These are phyloP conservation scores for Phytophthora boehmeriae DNA, from an alignment of 352 stramenopile genomes.

Conservation along the genomic window DNA sequence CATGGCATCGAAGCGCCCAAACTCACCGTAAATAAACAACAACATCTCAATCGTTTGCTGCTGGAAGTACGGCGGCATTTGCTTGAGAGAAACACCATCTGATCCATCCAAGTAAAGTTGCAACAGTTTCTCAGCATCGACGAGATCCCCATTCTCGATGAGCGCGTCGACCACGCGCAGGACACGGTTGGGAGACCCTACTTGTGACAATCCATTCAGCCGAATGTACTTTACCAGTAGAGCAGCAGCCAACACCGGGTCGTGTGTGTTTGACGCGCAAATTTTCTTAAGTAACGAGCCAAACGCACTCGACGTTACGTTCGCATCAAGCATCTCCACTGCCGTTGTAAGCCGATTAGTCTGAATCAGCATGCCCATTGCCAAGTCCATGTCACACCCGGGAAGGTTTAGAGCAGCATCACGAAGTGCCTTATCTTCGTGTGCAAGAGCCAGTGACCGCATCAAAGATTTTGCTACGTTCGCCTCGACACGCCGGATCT, in stretches of 20 bases:
- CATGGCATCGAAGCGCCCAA: conserved; percentile 48
- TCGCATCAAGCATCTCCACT: conserved; percentile 57
- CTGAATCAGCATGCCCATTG: conserved; percentile 43
- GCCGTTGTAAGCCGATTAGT: conserved; percentile 44
- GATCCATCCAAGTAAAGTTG: conserved; percentile 48
- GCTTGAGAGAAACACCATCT: conserved; percentile 45
- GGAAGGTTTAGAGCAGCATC: conserved; percentile 51
- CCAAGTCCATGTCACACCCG: conserved; percentile 43
- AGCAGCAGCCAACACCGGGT: conserved; percentile 46
- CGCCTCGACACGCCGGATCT: conserved; percentile 23
- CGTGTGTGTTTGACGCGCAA: conserved; percentile 29
- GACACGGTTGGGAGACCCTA: conserved; percentile 45
- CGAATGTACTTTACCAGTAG: conserved; percentile 68
- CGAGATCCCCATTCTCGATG: conserved; percentile 43
- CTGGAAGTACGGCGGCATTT: conserved; percentile 65
- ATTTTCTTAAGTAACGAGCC: conserved; percentile 44
- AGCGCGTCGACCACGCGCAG: conserved; percentile 57
- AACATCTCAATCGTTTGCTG: conserved; percentile 73
- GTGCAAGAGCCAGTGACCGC: conserved; percentile 63
- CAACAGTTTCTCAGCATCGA: conserved; percentile 59
- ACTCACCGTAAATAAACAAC: conserved; percentile 72
- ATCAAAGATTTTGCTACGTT: conserved; percentile 71
- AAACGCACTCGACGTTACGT: conserved; percentile 38
- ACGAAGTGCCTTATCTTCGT: conserved; percentile 49
- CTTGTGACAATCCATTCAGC: conserved; percentile 38